Conservation (phyloP, 2,329 filamentous ascomycete genomes). For the Pseudogymnoascus verrucosus region DNA sequence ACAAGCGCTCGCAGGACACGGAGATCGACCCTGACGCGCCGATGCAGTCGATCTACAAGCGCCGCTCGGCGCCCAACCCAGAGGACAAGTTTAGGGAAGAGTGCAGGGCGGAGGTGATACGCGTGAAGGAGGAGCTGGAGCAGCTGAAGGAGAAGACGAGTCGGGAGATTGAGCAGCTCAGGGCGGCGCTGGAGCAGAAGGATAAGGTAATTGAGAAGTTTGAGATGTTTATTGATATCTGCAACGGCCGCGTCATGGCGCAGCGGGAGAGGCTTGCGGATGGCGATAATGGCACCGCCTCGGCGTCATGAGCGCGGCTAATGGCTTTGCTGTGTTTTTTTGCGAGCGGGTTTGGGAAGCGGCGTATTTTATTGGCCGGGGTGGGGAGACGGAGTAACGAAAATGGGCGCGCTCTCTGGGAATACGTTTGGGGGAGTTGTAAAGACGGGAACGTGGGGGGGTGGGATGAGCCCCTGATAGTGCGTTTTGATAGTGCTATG, state of each 20-base stretch:
- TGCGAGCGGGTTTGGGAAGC: background rate
- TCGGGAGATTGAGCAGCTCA: constrained; percentile 51
- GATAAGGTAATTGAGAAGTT: constrained; percentile 55
- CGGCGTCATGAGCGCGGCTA: background rate
- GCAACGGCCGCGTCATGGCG: constrained; percentile 58
- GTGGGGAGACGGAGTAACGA: background rate
- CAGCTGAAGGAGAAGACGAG: constrained; percentile 48
- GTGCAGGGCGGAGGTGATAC: constrained; percentile 51
- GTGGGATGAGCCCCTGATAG: background rate
- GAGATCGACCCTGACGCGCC: constrained; percentile 47
- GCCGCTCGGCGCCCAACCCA: constrained; percentile 33
- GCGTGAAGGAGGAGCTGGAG: constrained; percentile 47
- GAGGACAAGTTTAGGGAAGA: constrained; percentile 58
- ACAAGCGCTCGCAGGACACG: constrained; percentile 45
- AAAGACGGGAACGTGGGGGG: background rate
- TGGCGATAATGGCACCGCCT: constrained; percentile 9
- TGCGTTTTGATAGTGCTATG: background rate
- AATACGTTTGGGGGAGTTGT: background rate
- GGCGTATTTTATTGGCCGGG: constrained; percentile 4
- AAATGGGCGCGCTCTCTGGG: background rate
- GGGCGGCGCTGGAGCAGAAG: constrained; percentile 53
- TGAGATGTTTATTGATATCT: constrained; percentile 64
- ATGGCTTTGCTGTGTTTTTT: background rate
- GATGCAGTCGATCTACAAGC: constrained; percentile 57
- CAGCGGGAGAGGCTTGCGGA: constrained; percentile 45